phyloP scores from a whole-genome alignment of 352 stramenopile genomes.

The Aphanomyces cochlioides region DNA sequence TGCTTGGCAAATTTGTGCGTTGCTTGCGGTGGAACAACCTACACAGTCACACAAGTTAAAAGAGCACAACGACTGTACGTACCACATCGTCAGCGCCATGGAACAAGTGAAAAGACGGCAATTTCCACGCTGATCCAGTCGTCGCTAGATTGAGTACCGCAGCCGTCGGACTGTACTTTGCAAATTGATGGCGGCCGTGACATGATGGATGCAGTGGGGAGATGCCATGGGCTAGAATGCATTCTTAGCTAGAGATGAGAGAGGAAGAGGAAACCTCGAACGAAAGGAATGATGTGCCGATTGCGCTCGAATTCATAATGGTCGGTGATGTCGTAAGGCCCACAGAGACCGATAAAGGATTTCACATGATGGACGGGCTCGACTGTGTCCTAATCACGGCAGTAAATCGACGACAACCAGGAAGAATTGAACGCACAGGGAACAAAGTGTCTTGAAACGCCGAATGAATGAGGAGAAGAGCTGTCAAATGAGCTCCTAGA shows the following conservation, averaged over 20 bases:
- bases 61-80: neutral
- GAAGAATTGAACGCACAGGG: no score
- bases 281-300: conserved; percentile 48
- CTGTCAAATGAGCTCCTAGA: conserved; percentile 48
- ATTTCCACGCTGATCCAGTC: conserved; percentile 25
- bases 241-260: neutral
- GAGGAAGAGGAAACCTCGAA: conserved; percentile 25
- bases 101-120: conserved; percentile 55
- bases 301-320: conserved; percentile 70
- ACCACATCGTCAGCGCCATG: conserved; percentile 56
- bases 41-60: neutral
- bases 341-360: conserved; percentile 59
- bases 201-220: conserved; percentile 75
- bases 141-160: conserved; percentile 11
- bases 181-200: conserved; percentile 58
- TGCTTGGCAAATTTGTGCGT: conserved; percentile 49
- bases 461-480: conserved; percentile 54
- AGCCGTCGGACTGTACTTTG: conserved; percentile 49
- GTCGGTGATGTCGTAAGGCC: conserved; percentile 68
- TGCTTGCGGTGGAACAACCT: conserved; percentile 57
- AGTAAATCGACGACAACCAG: no score
- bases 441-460: conserved; percentile 33
- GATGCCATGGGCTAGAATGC: conserved; percentile 51
- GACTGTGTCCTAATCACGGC: neutral
- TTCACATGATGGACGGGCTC: conserved; percentile 32